Evolutionary conservation across 2,329 filamentous ascomycete genomes (phyloP).

Genomic region (Aphanocladium album): DNA sequence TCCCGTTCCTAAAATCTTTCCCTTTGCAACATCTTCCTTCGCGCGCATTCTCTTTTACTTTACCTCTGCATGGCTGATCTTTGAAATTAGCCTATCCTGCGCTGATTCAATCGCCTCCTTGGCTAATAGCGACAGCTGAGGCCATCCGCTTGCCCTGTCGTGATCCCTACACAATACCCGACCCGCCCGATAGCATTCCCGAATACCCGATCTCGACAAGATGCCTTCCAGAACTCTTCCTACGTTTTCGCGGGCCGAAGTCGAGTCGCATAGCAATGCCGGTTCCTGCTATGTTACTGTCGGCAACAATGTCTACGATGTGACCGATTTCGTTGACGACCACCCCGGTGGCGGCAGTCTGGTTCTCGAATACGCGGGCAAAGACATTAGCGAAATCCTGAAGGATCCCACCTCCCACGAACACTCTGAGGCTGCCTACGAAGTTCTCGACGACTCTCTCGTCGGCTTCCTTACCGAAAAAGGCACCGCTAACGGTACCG

Average conservation of each 20-base stretch:
- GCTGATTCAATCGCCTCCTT: background rate
- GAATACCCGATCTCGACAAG: constrained; percentile 11
- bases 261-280: constrained; percentile 71
- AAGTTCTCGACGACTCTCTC: constrained; percentile 82
- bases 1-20: constrained; percentile 4
- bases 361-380: constrained; percentile 83
- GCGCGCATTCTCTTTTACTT: background rate
- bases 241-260: constrained; percentile 73
- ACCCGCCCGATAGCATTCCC: background rate
- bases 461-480: constrained; percentile 72
- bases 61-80: background rate
- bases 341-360: constrained; percentile 89
- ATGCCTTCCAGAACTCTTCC: constrained; percentile 83
- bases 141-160: background rate
- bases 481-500: constrained; percentile 35
- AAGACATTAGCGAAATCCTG: constrained; percentile 78
- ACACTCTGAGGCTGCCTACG: constrained; percentile 92
- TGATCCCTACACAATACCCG: background rate
- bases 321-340: constrained; percentile 83
- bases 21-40: background rate
- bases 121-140: background rate
- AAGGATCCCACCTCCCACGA: constrained; percentile 76
- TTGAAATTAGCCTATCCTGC: background rate
- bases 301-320: constrained; percentile 86
- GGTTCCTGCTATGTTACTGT: constrained; percentile 92